Conservation (phyloP, 1,139 yeast genomes). For the Magnusiomyces tetraspermus region DNA sequence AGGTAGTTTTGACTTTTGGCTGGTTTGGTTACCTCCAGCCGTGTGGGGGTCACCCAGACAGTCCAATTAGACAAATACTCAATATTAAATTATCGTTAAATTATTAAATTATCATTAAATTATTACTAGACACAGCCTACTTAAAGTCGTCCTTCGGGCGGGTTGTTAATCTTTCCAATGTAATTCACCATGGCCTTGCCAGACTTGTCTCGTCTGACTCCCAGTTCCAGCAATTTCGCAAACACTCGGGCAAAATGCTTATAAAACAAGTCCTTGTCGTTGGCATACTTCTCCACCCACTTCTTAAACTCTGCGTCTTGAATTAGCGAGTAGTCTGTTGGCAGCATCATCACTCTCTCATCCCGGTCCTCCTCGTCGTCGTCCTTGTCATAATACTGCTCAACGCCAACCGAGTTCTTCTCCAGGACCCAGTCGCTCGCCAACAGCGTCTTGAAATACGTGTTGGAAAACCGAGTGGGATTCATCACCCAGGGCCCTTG, state of each 20-base stretch:
- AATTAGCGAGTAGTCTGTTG: conserved; percentile 50
- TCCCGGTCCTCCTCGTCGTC: conserved; percentile 27
- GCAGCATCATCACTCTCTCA: conserved; percentile 52
- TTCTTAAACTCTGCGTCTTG: conserved; percentile 40
- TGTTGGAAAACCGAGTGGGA: conserved; percentile 71
- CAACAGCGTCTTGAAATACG: conserved; percentile 60
- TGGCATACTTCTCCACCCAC: conserved; percentile 48
- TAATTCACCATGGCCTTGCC: conserved; percentile 28
- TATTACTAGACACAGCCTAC: too few relatives aligned
- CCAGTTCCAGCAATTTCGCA: conserved; percentile 49
- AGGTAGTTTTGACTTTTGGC: not conserved
- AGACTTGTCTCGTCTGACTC: conserved; percentile 35
- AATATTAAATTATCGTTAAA: too few relatives aligned
- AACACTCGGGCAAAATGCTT: conserved; percentile 47
- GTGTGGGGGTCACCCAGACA: too few relatives aligned
- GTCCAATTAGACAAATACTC: too few relatives aligned
- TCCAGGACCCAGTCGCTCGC: conserved; percentile 67
- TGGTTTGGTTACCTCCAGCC: too few relatives aligned
- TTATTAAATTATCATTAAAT: too few relatives aligned
- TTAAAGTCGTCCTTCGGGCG: too few relatives aligned
- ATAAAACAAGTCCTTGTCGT: conserved; percentile 43
- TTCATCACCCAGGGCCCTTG: conserved; percentile 93
- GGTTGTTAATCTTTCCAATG: conserved; percentile 21
- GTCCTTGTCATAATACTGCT: conserved; percentile 69
- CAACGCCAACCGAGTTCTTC: conserved; percentile 45